These are phyloP conservation scores for Fusarium decemcellulare DNA, from an alignment of 2,329 filamentous ascomycete species.

Conservation along the genomic window DNA sequence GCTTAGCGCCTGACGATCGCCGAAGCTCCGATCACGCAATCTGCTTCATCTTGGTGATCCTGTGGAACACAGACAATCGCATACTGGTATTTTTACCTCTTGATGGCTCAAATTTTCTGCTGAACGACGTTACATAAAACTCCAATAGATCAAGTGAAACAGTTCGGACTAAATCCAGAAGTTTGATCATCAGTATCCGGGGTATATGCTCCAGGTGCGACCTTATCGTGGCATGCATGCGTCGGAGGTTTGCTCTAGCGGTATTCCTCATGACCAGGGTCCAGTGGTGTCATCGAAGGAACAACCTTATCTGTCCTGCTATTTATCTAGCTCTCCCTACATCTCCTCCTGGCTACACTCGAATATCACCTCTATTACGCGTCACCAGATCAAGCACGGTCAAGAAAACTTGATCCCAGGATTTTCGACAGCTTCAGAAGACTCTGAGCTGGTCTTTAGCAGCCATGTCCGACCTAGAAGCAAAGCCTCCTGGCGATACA, in stretches of 20 bases:
- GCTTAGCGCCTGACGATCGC: not conserved
- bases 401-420: not conserved
- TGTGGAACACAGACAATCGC: too few relatives aligned
- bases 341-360: too few relatives aligned
- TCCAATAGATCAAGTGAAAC: too few relatives aligned
- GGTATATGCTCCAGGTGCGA: not conserved
- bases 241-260: not conserved
- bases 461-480: constrained; percentile 1
- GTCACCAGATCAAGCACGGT: not conserved
- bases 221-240: too few relatives aligned
- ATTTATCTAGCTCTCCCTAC: not conserved
- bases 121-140: too few relatives aligned
- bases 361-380: not conserved
- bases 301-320: not conserved
- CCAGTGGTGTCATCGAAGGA: constrained; percentile 8
- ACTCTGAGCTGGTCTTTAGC: not conserved
- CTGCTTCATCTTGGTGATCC: not conserved
- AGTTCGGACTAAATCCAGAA: too few relatives aligned
- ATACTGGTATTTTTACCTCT: too few relatives aligned
- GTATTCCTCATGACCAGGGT: constrained; percentile 16
- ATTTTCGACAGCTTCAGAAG: too few relatives aligned
- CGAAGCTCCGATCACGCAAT: not conserved
- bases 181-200: not conserved
- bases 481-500: not conserved
- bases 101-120: too few relatives aligned